Conservation (phyloP, 73 alveolate genomes). For the Paramecium bursaria region DNA sequence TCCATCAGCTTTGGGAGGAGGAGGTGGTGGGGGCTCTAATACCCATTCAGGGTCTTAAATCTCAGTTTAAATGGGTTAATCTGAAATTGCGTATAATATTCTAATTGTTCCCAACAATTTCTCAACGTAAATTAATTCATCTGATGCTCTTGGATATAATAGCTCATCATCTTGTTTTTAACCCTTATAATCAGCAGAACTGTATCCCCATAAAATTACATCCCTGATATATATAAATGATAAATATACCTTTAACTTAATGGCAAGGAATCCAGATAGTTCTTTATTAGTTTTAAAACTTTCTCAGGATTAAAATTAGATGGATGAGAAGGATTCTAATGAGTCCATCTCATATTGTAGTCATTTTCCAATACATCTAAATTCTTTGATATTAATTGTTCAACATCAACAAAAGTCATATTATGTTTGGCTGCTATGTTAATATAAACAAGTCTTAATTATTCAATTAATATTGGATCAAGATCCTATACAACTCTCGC, state of each 20-base stretch:
- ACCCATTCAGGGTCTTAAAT: constrained; percentile 60
- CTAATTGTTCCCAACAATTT: constrained; percentile 54
- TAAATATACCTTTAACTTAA: constrained; percentile 13
- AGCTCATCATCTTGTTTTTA: constrained; percentile 40
- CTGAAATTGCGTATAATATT: constrained; percentile 61
- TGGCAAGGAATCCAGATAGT: constrained; percentile 26
- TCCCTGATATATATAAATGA: constrained; percentile 27
- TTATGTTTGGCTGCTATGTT: constrained; percentile 49
- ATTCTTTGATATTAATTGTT: constrained; percentile 13
- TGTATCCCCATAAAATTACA: constrained; percentile 69
- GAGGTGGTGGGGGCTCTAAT: constrained; percentile 62
- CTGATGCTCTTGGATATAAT: constrained; percentile 69
- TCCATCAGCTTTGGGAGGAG: constrained; percentile 63
- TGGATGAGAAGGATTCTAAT: constrained; percentile 1
- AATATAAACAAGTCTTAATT: constrained; percentile 1
- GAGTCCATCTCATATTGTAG: constrained; percentile 60
- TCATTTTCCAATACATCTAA: constrained; percentile 23
- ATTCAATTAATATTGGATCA: constrained; percentile 5
- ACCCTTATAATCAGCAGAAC: constrained; percentile 67
- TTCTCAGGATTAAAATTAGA: constrained; percentile 50
- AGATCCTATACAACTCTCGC: constrained; percentile 15
- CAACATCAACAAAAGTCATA: constrained; percentile 55
- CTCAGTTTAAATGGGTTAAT: constrained; percentile 32
- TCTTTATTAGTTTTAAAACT: constrained; percentile 6
- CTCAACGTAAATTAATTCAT: constrained; percentile 61